Percentiles rank a stretch among this genome's conserved stretches.
phyloP scores from a whole-genome alignment of 768 basidiomycete genomes.

The Boletus pseudopeckii region DNA sequence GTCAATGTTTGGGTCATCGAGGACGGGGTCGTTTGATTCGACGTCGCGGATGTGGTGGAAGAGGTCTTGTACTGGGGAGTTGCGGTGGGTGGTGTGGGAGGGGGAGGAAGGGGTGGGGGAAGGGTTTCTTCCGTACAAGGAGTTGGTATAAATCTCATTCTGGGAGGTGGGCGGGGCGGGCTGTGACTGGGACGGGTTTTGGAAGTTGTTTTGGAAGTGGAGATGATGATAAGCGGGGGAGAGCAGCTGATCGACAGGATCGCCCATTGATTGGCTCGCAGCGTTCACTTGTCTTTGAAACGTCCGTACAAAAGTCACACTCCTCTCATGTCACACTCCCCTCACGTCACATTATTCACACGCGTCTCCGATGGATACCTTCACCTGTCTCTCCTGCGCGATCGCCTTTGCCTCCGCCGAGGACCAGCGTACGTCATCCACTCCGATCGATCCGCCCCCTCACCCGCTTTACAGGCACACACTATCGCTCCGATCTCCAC shows the following conservation, averaged over 20 bases:
- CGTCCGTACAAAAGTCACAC: conserved; percentile 12
- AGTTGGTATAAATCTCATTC: conserved; percentile 19
- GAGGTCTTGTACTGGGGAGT: conserved; percentile 29
- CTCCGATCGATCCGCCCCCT: neutral
- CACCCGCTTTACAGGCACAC: conserved; percentile 51
- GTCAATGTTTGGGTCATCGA: conserved; percentile 55
- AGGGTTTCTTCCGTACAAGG: conserved; percentile 26
- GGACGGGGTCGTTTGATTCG: conserved; percentile 24
- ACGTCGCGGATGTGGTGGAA: conserved; percentile 31
- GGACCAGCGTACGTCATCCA: conserved; percentile 63
- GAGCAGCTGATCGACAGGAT: conserved; percentile 62
- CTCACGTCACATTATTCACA: conserved; percentile 7
- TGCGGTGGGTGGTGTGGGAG: conserved; percentile 24
- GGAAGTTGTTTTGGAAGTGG: conserved; percentile 32
- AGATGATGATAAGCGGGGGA: conserved; percentile 51
- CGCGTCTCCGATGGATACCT: neutral
- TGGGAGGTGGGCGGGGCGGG: conserved; percentile 20
- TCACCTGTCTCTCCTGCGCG: conserved; percentile 88
- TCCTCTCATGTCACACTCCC: neutral
- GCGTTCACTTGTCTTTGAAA: conserved; percentile 27
- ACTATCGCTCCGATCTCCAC: conserved; percentile 94
- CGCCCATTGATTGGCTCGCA: conserved; percentile 50
- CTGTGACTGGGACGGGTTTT: conserved; percentile 21
- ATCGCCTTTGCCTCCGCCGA: conserved; percentile 82
- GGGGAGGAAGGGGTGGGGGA: conserved; percentile 32